Conservation (phyloP, 2,329 filamentous ascomycete species). For the Dothistroma pini region DNA sequence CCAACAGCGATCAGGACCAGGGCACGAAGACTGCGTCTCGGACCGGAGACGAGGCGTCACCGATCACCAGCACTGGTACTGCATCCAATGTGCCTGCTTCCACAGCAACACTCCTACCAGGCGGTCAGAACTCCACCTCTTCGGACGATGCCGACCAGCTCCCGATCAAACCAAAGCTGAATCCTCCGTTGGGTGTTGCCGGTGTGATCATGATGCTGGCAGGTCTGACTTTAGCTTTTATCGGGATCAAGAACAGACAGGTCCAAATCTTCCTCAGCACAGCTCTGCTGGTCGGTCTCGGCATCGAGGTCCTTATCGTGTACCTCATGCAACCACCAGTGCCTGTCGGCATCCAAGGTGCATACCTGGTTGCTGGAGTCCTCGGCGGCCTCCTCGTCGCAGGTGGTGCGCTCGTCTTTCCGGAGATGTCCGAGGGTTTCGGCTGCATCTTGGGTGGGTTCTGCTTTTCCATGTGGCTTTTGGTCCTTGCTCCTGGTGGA, state of each 20-base stretch:
- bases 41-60: conserved; percentile 1
- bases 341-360: conserved; percentile 72
- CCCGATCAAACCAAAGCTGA: conserved; percentile 70
- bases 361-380: conserved; percentile 74
- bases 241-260: conserved; percentile 77
- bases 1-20: not conserved
- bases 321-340: conserved; percentile 84
- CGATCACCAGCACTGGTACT: conserved; percentile 3
- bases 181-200: conserved; percentile 74
- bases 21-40: not conserved
- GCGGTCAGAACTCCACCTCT: not conserved
- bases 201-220: conserved; percentile 71
- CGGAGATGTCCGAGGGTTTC: conserved; percentile 78
- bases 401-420: conserved; percentile 70
- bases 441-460: conserved; percentile 86
- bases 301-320: conserved; percentile 74
- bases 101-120: not conserved
- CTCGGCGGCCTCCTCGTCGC: conserved; percentile 72
- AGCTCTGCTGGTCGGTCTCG: conserved; percentile 67
- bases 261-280: conserved; percentile 77
- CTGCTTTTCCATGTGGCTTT: conserved; percentile 84
- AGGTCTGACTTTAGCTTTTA: conserved; percentile 66
- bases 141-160: conserved; percentile 39
- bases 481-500: conserved; percentile 72
- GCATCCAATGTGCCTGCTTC: not conserved